These are phyloP conservation scores for Myriosclerotinia duriaeana DNA, from an alignment of 2,329 filamentous ascomycete genomes.

Conservation along the genomic window DNA sequence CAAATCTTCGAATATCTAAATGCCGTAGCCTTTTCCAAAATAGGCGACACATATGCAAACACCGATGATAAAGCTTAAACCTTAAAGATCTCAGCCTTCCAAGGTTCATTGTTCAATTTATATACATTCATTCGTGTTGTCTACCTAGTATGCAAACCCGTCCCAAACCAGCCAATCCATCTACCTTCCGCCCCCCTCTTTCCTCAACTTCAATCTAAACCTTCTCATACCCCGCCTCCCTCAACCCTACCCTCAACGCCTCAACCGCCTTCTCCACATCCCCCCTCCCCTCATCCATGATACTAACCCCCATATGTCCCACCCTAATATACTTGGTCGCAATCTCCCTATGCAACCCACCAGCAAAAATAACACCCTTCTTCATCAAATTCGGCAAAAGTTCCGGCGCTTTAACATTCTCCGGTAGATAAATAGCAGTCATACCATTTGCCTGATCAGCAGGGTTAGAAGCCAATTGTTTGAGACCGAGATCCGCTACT, in stretches of 20 bases:
- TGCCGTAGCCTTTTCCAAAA: too few relatives aligned
- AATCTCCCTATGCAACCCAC: conserved; percentile 94
- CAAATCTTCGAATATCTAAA: too few relatives aligned
- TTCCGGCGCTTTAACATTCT: conserved; percentile 75
- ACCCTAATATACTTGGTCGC: conserved; percentile 91
- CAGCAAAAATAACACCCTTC: conserved; percentile 90
- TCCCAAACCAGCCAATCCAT: neutral
- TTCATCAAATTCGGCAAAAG: conserved; percentile 80
- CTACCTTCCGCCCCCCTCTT: neutral
- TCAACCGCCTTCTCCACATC: conserved; percentile 84
- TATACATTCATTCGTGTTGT: neutral
- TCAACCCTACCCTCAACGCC: conserved; percentile 71
- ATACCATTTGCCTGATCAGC: conserved; percentile 95
- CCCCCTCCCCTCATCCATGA: conserved; percentile 55
- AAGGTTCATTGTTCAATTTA: neutral
- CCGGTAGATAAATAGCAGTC: conserved; percentile 95
- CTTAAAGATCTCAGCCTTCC: neutral
- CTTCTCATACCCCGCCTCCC: conserved; percentile 67
- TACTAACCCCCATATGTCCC: conserved; percentile 96
- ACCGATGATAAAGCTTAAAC: neutral
- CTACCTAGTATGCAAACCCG: neutral
- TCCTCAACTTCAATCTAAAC: conserved; percentile 23
- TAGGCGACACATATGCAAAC: neutral
- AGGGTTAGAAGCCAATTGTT: conserved; percentile 79
- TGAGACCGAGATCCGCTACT: conserved; percentile 75